Base-by-base conservation (phyloP, 306 rosid species). In the Herpetospermum pedunculosum region DNA sequence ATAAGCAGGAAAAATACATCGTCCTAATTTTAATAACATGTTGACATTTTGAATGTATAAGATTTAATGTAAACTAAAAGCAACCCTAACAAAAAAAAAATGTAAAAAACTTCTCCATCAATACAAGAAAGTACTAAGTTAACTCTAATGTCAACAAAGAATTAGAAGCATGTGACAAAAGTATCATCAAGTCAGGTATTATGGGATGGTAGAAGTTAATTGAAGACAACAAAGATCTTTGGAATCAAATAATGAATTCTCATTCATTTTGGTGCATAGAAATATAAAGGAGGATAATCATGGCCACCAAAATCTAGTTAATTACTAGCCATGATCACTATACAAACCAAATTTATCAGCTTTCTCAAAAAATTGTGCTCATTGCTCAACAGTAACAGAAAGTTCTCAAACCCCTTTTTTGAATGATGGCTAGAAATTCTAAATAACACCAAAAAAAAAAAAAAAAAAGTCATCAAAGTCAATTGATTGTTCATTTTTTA, bases 151-250 rank as follows among this genome's bases (percentile, higher is more conserved):
- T 41, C 72, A 67, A 67, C 72, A 67, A 12, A 40, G 35, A 41
- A 40, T 65, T 65, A 65, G 34, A 65, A 65, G 72, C 72, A 65
- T 65, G 72, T 65, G 72, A 65, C 11, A 12, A 65, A 65, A 21
- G 72, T 40, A 67, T 67, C 2, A 67, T 67, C 6, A 67, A 67
- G 12, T 40, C 21, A 67, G 72, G 18, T 38, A 64, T 64, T 64
- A 64, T 64, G 30, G 47, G 0, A 37, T 63, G 18, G 47, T 63
- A 15, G 15, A 7, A 63, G 29, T 63, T 35, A 37, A 63, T 63
- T 60, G 72, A 67, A 67, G 50, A 67, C 72, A 67, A 67, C 52
- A 38, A 38, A 41, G 11, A 67, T 67, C 72, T 67, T 40, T 67
- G 18, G 72, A 40, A 40, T 67, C 72, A 67, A 40, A 67, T 67